A percentile compares a stretch with the other conserved stretches of the same genome.
Evolutionary conservation across 1,284 basidiomycete species (phyloP).

Genomic region (Microbotryum saponariae): DNA sequence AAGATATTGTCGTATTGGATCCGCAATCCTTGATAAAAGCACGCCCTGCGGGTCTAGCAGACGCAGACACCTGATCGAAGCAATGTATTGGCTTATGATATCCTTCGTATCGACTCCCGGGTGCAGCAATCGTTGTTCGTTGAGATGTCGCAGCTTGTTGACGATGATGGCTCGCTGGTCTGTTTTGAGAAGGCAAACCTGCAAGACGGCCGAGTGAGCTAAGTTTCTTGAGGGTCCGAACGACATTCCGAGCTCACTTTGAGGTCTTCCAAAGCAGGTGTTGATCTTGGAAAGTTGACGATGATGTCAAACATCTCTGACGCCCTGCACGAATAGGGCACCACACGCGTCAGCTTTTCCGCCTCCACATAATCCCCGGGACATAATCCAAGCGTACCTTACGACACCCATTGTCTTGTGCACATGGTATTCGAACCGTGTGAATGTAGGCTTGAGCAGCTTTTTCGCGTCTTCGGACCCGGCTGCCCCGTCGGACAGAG

Average conservation of each 20-base stretch:
- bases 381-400: conserved; percentile 47
- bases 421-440: conserved; percentile 81
- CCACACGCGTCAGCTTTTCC: background rate
- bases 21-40: conserved; percentile 79
- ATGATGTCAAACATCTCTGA: conserved; percentile 93
- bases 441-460: conserved; percentile 71
- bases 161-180: conserved; percentile 67
- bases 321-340: conserved; percentile 49
- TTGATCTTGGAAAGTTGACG: conserved; percentile 82
- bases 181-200: conserved; percentile 70
- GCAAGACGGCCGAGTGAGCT: background rate
- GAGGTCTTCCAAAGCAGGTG: conserved; percentile 77
- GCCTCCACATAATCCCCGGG: background rate
- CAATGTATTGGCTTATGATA: conserved; percentile 87
- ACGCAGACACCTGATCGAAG: conserved; percentile 82
- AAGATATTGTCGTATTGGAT: conserved; percentile 79
- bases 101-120: conserved; percentile 92
- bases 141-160: conserved; percentile 62
- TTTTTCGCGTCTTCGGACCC: conserved; percentile 51
- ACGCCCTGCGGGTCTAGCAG: conserved; percentile 88
- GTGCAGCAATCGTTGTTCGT: conserved; percentile 78
- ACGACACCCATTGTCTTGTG: conserved; percentile 76
- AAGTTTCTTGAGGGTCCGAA: background rate
- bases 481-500: conserved; percentile 42
- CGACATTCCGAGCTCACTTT: conserved; percentile 48